Conservation (phyloP, 1,139 yeast species). For the Sugiyamaella novakii region DNA sequence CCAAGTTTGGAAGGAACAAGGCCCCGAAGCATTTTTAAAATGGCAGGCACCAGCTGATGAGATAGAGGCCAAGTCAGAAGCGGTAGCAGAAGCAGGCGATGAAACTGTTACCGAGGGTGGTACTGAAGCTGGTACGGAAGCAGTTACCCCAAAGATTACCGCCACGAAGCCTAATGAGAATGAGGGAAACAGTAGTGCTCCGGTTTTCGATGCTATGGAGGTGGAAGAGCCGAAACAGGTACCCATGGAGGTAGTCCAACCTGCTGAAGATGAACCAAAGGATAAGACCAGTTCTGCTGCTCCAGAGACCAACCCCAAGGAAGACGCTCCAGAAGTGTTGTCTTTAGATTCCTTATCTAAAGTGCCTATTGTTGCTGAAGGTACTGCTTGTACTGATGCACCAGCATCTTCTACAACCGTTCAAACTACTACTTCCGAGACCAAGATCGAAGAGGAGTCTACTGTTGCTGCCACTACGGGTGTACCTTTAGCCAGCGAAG, state of each 20-base stretch:
- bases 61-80: slow-evolving; percentile 28
- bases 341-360: no score
- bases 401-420: slow-evolving; percentile 1
- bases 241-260: slow-evolving; percentile 6
- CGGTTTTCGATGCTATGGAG: slow-evolving; percentile 5
- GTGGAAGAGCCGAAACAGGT: slow-evolving; percentile 12
- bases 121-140: slow-evolving; percentile 6
- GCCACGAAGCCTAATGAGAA: neutral
- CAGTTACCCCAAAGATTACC: slow-evolving; percentile 1
- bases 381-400: neutral
- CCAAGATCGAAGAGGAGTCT: slow-evolving; percentile 12
- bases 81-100: slow-evolving; percentile 15
- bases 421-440: no score
- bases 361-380: neutral
- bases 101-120: slow-evolving; percentile 10
- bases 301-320: no score
- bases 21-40: slow-evolving; percentile 29
- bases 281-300: no score
- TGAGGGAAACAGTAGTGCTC: neutral
- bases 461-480: neutral
- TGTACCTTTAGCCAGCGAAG: neutral
- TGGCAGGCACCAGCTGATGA: slow-evolving; percentile 23
- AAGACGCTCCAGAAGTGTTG: no score
- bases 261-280: slow-evolving; percentile 19
- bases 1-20: slow-evolving; percentile 37